phyloP scores from a whole-genome alignment of 2,329 filamentous ascomycete genomes.

The Oidium heveae region DNA sequence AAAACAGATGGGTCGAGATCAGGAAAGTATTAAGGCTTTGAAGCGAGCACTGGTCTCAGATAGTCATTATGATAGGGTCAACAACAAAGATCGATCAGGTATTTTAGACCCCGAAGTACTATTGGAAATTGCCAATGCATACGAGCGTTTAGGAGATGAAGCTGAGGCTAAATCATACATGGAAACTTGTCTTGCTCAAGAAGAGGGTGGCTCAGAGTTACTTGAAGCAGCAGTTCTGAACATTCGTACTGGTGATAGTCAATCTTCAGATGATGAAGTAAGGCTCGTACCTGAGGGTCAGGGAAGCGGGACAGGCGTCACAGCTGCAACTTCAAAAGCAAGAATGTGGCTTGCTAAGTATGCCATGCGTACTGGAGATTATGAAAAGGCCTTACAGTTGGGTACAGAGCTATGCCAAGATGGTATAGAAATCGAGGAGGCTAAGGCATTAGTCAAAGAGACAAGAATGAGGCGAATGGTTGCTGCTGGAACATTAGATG shows the following conservation, averaged over 20 bases:
- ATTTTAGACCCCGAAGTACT: constrained; percentile 72
- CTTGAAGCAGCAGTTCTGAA: constrained; percentile 18
- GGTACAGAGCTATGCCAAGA: constrained; percentile 87
- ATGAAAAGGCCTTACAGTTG: constrained; percentile 49
- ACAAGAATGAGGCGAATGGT: constrained; percentile 42
- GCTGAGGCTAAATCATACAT: constrained; percentile 78
- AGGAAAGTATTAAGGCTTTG: constrained; percentile 84
- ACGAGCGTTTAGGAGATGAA: constrained; percentile 54
- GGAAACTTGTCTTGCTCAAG: constrained; percentile 84
- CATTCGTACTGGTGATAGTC: constrained; percentile 27
- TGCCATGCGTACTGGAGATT: constrained; percentile 53
- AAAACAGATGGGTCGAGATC: constrained; percentile 62
- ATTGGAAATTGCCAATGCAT: constrained; percentile 70
- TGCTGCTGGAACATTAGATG: not conserved
- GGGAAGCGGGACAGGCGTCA: constrained; percentile 49
- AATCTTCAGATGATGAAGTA: constrained; percentile 21
- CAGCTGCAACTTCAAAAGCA: constrained; percentile 72
- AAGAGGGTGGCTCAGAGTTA: constrained; percentile 37
- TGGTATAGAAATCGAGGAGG: constrained; percentile 88
- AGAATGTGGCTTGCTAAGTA: constrained; percentile 78
- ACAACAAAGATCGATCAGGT: constrained; percentile 22
- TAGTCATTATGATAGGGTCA: constrained; percentile 52
- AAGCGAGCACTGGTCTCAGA: constrained; percentile 80
- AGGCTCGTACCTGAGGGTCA: constrained; percentile 7
- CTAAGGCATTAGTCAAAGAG: constrained; percentile 75